These are phyloP conservation scores for Fusarium sp. DNA, from an alignment of 2,329 filamentous ascomycete species.

Conservation along the genomic window DNA sequence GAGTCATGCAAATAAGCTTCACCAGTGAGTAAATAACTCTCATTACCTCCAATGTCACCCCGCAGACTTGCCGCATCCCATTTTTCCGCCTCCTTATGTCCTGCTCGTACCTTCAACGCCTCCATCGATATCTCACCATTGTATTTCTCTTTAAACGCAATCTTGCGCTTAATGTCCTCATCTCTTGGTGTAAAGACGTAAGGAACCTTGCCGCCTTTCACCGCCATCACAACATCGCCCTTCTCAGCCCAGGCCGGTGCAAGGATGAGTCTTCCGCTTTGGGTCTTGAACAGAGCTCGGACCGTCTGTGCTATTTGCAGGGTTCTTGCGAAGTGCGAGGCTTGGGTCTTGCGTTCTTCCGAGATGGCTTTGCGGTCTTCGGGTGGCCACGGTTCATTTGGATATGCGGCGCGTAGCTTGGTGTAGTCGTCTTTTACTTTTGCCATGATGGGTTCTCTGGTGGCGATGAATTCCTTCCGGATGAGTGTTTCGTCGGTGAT, in stretches of 20 bases:
- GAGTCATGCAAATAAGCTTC: neutral
- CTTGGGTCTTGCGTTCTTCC: neutral
- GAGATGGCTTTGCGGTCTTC: neutral
- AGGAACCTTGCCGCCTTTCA: neutral
- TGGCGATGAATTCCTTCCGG: neutral
- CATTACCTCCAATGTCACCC: neutral
- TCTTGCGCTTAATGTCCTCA: neutral
- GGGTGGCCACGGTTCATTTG: neutral
- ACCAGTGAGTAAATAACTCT: neutral
- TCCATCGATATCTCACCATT: neutral
- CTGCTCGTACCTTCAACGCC: neutral
- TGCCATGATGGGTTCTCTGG: neutral
- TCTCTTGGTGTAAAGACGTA: neutral
- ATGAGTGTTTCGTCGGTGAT: rapidly evolving
- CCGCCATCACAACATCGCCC: neutral
- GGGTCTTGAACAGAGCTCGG: neutral
- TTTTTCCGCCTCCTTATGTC: neutral
- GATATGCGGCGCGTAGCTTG: neutral
- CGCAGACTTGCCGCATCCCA: neutral
- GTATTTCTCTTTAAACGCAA: neutral
- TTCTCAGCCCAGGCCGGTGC: neutral
- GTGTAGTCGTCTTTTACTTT: neutral
- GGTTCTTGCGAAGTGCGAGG: neutral
- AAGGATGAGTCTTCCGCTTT: neutral
- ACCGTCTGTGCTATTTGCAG: neutral